Evolutionary conservation across 2,329 filamentous ascomycete species (phyloP).

Genomic region (Colletotrichum sp.): DNA sequence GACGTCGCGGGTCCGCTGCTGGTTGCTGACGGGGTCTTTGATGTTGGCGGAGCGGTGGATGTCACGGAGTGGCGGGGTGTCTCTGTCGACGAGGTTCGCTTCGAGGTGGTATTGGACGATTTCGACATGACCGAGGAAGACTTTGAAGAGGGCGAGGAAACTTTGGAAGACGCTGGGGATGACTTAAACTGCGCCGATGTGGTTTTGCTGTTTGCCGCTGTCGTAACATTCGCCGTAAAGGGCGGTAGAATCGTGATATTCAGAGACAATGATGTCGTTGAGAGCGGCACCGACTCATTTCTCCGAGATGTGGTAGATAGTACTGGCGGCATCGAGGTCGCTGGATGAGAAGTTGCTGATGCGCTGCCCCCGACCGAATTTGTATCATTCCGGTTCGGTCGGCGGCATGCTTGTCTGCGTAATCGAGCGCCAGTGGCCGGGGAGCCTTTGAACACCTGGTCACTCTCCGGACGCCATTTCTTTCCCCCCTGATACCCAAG

Average conservation of each 20-base stretch:
- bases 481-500: background rate
- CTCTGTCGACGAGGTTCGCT: background rate
- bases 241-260: background rate
- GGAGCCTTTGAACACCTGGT: background rate
- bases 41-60: background rate
- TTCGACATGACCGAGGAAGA: background rate
- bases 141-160: accelerated
- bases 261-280: background rate
- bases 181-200: background rate
- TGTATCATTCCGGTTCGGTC: background rate
- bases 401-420: background rate
- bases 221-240: background rate
- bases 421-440: background rate
- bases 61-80: background rate
- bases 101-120: background rate
- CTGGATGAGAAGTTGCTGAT: background rate
- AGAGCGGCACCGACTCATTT: background rate
- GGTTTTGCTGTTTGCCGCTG: background rate
- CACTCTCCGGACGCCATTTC: background rate
- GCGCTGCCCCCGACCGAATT: background rate
- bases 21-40: background rate
- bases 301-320: background rate
- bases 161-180: background rate
- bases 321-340: background rate
- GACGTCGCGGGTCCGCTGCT: background rate